Evolutionary conservation across 192 early-diverging fungal genomes (phyloP).

Genomic region (Linnemannia zychae): DNA sequence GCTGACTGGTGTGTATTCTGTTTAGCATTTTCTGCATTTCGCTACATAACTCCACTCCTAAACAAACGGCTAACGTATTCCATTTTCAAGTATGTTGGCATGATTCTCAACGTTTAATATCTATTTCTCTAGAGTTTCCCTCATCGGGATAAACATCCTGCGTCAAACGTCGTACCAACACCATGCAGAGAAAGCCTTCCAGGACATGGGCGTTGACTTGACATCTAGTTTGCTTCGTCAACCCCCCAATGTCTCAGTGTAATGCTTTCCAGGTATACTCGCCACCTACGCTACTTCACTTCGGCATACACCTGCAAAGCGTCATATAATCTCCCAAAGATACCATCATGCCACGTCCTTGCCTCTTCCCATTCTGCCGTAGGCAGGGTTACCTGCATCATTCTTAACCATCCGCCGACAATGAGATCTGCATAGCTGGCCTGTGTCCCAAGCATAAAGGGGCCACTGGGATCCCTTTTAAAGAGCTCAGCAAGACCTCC

Average conservation of each 20-base stretch:
- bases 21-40: too few species aligned
- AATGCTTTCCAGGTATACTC: not conserved
- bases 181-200: not conserved
- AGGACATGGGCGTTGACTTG: not conserved
- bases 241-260: not conserved
- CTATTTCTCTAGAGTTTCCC: not conserved
- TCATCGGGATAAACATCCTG: not conserved
- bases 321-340: slow-evolving; percentile 52
- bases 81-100: not conserved
- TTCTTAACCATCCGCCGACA: slow-evolving; percentile 48
- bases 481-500: slow-evolving; percentile 41
- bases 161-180: not conserved
- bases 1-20: not conserved
- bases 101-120: not conserved
- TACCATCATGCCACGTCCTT: slow-evolving; percentile 47
- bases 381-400: slow-evolving; percentile 40
- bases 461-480: slow-evolving; percentile 43
- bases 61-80: not conserved
- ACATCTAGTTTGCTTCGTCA: not conserved
- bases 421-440: slow-evolving; percentile 52
- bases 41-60: not conserved
- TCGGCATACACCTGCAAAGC: slow-evolving; percentile 47
- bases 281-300: slow-evolving; percentile 36
- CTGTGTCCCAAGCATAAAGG: slow-evolving; percentile 43
- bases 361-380: slow-evolving; percentile 40